phyloP scores from a whole-genome alignment of 108 stramenopile genomes.

The Halocafeteria seosinensis region DNA sequence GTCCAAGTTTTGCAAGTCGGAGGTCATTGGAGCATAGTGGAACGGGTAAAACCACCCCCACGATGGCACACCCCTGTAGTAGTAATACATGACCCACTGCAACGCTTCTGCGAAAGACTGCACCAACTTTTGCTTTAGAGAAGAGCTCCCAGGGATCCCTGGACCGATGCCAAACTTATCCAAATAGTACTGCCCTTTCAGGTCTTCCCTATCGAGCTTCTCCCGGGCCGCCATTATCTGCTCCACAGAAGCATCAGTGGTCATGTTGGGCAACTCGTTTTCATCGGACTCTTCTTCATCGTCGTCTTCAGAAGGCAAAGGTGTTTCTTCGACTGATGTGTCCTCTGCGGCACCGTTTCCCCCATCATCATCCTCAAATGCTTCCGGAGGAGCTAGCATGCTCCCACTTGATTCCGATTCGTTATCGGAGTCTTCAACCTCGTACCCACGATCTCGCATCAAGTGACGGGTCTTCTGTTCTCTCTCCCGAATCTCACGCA shows the following conservation, averaged over 20 bases:
- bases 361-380: neutral
- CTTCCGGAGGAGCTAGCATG: too few species aligned
- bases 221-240: neutral
- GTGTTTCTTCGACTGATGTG: neutral
- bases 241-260: neutral
- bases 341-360: neutral
- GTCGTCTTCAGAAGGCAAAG: neutral
- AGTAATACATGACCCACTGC: constrained; percentile 82
- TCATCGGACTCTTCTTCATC: neutral
- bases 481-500: neutral
- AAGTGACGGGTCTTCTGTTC: neutral
- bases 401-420: neutral
- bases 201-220: neutral
- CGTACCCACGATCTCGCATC: neutral
- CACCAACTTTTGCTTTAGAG: constrained; percentile 47
- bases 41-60: constrained; percentile 97
- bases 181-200: constrained; percentile 69
- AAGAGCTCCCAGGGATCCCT: constrained; percentile 50
- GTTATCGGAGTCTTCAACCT: neutral
- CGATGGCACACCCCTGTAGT: constrained; percentile 74
- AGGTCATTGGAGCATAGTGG: constrained; percentile 73
- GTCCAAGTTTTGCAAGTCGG: constrained; percentile 68
- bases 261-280: neutral
- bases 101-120: constrained; percentile 71
- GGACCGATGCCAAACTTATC: constrained; percentile 65